These are phyloP conservation scores for Fusarium sp. DNA, from an alignment of 2,329 filamentous ascomycete genomes.

Conservation along the genomic window DNA sequence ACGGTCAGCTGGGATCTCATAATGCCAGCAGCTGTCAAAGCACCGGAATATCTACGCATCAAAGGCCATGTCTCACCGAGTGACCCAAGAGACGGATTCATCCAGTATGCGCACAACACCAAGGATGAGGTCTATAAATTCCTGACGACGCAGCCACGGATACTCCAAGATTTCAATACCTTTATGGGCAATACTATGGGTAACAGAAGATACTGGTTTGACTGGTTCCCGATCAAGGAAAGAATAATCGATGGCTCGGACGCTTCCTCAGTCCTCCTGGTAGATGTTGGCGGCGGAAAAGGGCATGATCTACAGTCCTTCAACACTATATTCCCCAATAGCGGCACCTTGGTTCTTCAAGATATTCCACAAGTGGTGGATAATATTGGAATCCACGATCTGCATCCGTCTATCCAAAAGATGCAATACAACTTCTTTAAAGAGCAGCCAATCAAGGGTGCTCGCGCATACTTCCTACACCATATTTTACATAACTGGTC, in stretches of 20 bases:
- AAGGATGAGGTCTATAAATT: no score
- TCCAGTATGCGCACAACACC: no score
- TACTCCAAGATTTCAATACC: no score
- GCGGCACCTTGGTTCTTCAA: background rate
- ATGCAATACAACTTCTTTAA: background rate
- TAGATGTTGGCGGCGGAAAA: background rate
- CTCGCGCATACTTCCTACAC: background rate
- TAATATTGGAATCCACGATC: background rate
- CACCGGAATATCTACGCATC: no score
- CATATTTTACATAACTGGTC: no score
- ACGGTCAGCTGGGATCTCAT: no score
- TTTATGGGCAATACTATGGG: background rate
- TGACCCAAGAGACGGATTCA: no score
- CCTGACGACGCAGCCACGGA: no score
- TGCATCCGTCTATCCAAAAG: background rate
- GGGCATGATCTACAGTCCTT: background rate
- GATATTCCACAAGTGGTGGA: background rate
- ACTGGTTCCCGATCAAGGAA: background rate
- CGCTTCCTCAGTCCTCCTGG: background rate
- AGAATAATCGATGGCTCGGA: background rate
- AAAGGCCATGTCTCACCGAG: no score
- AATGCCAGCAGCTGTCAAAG: no score
- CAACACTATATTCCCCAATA: background rate
- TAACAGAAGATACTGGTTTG: background rate
- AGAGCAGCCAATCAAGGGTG: background rate